phyloP scores from a whole-genome alignment of 495 filamentous ascomycete genomes.

The Emericellopsis terricola region DNA sequence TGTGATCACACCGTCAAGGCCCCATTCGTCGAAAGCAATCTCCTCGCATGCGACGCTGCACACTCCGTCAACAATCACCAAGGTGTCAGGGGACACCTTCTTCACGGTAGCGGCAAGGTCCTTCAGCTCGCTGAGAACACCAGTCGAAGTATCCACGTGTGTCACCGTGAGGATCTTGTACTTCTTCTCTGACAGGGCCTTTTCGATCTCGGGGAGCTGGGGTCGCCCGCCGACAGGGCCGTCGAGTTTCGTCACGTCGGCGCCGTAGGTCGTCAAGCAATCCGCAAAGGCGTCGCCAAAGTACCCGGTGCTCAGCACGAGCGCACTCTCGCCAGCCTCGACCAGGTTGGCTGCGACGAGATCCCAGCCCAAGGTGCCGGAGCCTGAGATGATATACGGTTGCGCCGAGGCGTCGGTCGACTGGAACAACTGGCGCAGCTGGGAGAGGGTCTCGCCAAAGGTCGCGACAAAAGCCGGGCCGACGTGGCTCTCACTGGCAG shows the following conservation, averaged over 20 bases:
- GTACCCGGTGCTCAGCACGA: conserved; percentile 92
- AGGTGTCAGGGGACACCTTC: conserved; percentile 71
- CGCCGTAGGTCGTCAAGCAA: conserved; percentile 81
- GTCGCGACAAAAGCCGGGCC: conserved; percentile 69
- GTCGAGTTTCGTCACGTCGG: conserved; percentile 72
- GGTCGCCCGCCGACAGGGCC: conserved; percentile 77
- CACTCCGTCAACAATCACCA: conserved; percentile 86
- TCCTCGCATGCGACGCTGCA: conserved; percentile 95
- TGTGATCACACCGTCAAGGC: conserved; percentile 79
- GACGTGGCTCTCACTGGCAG: conserved; percentile 77
- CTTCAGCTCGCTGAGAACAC: conserved; percentile 82
- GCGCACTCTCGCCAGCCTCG: conserved; percentile 72
- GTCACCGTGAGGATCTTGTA: conserved; percentile 91
- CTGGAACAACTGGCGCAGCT: conserved; percentile 86
- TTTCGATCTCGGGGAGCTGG: conserved; percentile 72
- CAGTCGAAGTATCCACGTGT: conserved; percentile 93
- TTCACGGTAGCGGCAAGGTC: conserved; percentile 64
- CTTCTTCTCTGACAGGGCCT: conserved; percentile 66
- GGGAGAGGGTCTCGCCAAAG: conserved; percentile 76
- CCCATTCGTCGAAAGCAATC: conserved; percentile 89
- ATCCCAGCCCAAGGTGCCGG: conserved; percentile 94
- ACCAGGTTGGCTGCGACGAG: conserved; percentile 78
- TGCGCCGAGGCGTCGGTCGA: conserved; percentile 65
- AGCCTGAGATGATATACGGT: conserved; percentile 84
- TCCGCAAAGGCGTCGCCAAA: conserved; percentile 91